Evolutionary conservation across 805 yeast species (phyloP).

Genomic region (Lipomyces sp.): DNA sequence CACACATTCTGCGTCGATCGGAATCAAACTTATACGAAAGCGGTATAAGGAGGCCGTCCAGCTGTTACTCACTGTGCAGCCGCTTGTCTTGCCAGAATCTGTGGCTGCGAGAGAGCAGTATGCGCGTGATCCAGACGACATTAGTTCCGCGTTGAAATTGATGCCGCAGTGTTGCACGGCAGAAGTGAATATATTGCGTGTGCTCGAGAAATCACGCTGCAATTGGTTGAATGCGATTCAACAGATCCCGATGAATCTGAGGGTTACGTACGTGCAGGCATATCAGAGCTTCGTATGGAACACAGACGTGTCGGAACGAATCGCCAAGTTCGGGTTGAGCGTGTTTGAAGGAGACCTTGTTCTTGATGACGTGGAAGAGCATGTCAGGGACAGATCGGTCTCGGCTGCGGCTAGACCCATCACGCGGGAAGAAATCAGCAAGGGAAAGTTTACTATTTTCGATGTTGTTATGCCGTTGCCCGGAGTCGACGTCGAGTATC

Average conservation of each 20-base stretch:
- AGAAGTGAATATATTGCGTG: slow-evolving; percentile 71
- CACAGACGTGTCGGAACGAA: slow-evolving; percentile 74
- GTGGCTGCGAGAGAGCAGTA: slow-evolving; percentile 42
- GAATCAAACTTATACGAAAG: slow-evolving; percentile 67
- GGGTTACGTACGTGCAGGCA: slow-evolving; percentile 96
- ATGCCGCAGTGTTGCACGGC: slow-evolving; percentile 93
- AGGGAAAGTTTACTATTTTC: slow-evolving; percentile 64
- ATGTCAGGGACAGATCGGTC: slow-evolving; percentile 64
- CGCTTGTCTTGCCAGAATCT: slow-evolving; percentile 75
- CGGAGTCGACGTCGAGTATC: slow-evolving; percentile 89
- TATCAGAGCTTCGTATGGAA: slow-evolving; percentile 98
- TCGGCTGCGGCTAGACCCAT: slow-evolving; percentile 61
- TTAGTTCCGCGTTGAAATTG: slow-evolving; percentile 62
- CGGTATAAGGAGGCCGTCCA: slow-evolving; percentile 84
- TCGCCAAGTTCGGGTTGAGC: slow-evolving; percentile 68
- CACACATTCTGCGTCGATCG: slow-evolving; percentile 88
- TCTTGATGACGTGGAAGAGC: slow-evolving; percentile 68
- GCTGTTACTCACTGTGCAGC: slow-evolving; percentile 82
- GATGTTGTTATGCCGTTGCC: slow-evolving; percentile 97
- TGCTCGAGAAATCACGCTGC: slow-evolving; percentile 58
- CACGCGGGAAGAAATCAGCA: slow-evolving; percentile 70
- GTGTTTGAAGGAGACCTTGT: slow-evolving; percentile 85
- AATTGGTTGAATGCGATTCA: slow-evolving; percentile 77
- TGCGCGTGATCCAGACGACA: slow-evolving; percentile 55
- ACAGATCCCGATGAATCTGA: slow-evolving; percentile 87